phyloP scores from a whole-genome alignment of 768 basidiomycete genomes.

The Panus rudis region DNA sequence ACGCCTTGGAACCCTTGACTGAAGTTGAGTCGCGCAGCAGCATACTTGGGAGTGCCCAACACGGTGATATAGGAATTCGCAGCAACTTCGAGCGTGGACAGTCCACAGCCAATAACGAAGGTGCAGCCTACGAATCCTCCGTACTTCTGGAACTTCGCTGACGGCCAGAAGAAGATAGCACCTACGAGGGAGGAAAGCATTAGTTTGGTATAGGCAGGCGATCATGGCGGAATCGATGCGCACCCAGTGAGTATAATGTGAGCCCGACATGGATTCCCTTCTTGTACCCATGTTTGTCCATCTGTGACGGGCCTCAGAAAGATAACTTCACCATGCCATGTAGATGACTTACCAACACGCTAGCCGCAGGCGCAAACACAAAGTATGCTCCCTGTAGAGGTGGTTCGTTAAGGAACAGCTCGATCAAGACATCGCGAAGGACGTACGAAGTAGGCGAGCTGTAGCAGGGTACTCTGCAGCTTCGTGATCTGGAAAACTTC shows the following conservation, averaged over 20 bases:
- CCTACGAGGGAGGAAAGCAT: constrained; percentile 28
- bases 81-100: constrained; percentile 61
- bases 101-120: constrained; percentile 63
- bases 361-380: constrained; percentile 52
- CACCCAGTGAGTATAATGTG: constrained; percentile 49
- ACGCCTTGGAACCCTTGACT: constrained; percentile 77
- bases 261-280: constrained; percentile 61
- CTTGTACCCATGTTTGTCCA: constrained; percentile 64
- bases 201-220: constrained; percentile 15
- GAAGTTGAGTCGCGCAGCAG: constrained; percentile 70
- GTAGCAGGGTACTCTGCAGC: constrained; percentile 67
- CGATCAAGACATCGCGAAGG: background rate
- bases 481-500: constrained; percentile 58
- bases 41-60: constrained; percentile 59
- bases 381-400: constrained; percentile 49
- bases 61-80: constrained; percentile 79
- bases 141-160: constrained; percentile 58
- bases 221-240: constrained; percentile 13
- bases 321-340: background rate
- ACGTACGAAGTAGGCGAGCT: constrained; percentile 62
- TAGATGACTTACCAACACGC: constrained; percentile 40
- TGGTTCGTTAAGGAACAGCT: background rate
- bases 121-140: constrained; percentile 72
- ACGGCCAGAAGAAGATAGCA: constrained; percentile 77
- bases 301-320: constrained; percentile 28